Conservation (phyloP, 805 yeast species). For the Ogataea naganishii region DNA sequence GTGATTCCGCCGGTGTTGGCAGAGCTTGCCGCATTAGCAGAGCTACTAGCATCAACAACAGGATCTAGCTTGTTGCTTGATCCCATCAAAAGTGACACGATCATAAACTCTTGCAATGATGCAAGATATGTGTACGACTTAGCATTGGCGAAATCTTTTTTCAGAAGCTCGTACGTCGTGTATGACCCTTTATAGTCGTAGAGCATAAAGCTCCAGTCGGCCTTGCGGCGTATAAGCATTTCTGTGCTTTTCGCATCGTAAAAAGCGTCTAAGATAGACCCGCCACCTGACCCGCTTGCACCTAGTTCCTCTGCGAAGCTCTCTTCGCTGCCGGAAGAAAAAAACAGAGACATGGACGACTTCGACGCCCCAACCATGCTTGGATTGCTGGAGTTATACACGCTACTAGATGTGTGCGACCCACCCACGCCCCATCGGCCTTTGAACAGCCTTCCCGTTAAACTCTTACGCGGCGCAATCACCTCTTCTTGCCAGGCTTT, state of each 20-base stretch:
- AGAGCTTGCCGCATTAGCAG: slow-evolving; percentile 11
- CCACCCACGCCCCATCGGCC: too few species aligned
- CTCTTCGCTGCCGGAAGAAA: too few species aligned
- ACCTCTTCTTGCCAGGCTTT: slow-evolving; percentile 79
- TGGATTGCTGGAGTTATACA: too few species aligned
- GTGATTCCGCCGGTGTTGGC: slow-evolving; percentile 31
- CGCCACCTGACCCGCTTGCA: too few species aligned
- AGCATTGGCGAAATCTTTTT: slow-evolving; percentile 67
- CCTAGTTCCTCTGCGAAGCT: too few species aligned
- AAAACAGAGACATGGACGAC: too few species aligned
- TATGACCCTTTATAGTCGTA: slow-evolving; percentile 82
- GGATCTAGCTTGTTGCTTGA: slow-evolving; percentile 38
- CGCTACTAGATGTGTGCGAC: too few species aligned
- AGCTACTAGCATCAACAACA: slow-evolving; percentile 15
- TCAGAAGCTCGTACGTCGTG: slow-evolving; percentile 71
- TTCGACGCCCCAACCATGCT: too few species aligned
- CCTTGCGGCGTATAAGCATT: slow-evolving; percentile 69
- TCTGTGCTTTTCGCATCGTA: slow-evolving; percentile 61
- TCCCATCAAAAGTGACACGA: slow-evolving; percentile 60
- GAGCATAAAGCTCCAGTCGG: slow-evolving; percentile 90
- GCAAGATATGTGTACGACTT: slow-evolving; percentile 79
- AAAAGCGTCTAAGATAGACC: slow-evolving; percentile 39
- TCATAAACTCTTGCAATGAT: slow-evolving; percentile 82
- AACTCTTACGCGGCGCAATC: slow-evolving; percentile 65
- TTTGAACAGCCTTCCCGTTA: slow-evolving; percentile 64